Base-by-base conservation (phyloP, 306 rosid species). In the Citrullus mucosospermus region DNA sequence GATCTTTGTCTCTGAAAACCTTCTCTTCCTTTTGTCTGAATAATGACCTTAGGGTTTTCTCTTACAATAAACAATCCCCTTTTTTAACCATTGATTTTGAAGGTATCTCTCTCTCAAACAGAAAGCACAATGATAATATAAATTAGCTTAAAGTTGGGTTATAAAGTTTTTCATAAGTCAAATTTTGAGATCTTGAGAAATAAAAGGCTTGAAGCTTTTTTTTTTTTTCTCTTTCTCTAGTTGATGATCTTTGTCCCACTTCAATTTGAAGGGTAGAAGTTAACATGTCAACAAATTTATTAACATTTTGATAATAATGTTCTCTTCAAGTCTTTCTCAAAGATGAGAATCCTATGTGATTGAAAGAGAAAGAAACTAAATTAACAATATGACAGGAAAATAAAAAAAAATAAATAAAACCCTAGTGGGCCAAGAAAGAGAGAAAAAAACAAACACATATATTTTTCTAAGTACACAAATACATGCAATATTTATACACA, bases 311-410 rank as follows among this genome's bases (percentile, higher is more conserved):
- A 53, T 69, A 16, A 69, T n/a, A 48, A 48, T 72, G 44, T 72
- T 50, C 4, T 53, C 14, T 72, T 3, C 36, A 69, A 69, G 77
- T 72, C 77, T 22, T 50, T 72, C 59, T 72, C 77, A 48, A 48
- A 48, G n/a, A 48, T 48, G 59, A 72, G 77, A 72, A 72, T 72
- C 77, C 77, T 8, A 72, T 72, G 77, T 15, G 59, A 50, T 30
- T 48, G 43, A 48, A 72, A 72, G 14, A 22, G 59, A 72, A 48
- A 72, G 20, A 71, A 71, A 46, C 14, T 48, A 22, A 48, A 28
- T 60, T 28, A 60, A 62, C 6, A 38, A 53, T 53, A 63, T 32
- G 20, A 6, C 13, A 6, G 44, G 3, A 9, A 58, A 9, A 54
- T 5, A 54, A 54, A 55, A 54, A 54, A 55, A 55, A 18, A 18